Base-by-base conservation (phyloP, 2,329 filamentous ascomycete species). In the Myriosclerotinia scirpicola region DNA sequence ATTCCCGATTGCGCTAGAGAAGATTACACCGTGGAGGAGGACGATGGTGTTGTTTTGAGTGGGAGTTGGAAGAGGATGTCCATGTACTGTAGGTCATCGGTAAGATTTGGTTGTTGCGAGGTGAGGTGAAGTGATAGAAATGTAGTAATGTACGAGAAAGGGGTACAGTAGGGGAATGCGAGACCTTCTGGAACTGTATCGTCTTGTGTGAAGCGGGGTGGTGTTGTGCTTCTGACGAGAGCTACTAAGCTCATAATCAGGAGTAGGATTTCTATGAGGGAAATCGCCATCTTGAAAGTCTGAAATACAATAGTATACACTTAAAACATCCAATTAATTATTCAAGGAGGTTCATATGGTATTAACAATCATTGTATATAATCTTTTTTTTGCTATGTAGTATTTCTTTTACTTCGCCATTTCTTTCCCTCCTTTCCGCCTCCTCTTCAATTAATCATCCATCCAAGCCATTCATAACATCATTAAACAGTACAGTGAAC, bases 1-100 rank as follows among this genome's bases (percentile, higher is more conserved):
- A 64, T 80, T 77, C 83, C 83, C 85, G 9, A 83, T 85, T 30
- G 81, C 77, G 46, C 79, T 81, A 73, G 83, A 85, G 69, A 85
- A 85, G 75, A 85, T 85, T 75, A 84, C 84, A 70, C 83, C 83
- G 71, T 85, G 83, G 20, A 85, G 74, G 44, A 85, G 78, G 11
- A 84, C 75, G 36, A 80, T 81, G 56, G 26, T 26, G n/a, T n/a
- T n/a, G n/a, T n/a, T n/a, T n/a, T n/a, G n/a, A n/a, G 36, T 63
- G 72, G 12, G 59, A 48, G 8, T 64, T 2, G 11, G 9, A 40
- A 42, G 15, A 11, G 26, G 15, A 58, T n/a, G 26, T 26, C 26
- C 26, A 26, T 26, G 26, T 26, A 26, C 26, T 26, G 26, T 26
- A 26, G 26, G 26, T 26, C 61, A 53, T n/a, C 53, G 1, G n/a